Evolutionary conservation across 2,329 filamentous ascomycete species (phyloP), one percentile per base, ranked within the genome.

Genomic region (Paraphaeosphaeria minitans): DNA sequence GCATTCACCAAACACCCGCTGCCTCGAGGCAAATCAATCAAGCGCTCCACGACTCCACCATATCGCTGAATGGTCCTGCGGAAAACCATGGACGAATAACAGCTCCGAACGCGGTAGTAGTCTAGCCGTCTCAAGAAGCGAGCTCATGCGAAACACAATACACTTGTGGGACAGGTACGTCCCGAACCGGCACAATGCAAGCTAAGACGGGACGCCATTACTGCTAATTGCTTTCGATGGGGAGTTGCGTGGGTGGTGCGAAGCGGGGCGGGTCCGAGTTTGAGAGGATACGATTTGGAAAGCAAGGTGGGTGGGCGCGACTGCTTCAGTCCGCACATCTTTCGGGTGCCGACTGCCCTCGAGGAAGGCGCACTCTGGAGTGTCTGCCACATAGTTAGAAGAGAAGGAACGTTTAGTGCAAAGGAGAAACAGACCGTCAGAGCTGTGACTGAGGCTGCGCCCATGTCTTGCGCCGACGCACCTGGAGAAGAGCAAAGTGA

Each of bases 151-250:
- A 57, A 56, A 57, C 54, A 24, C 41, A 29, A 31, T n/a, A 35
- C 48, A 27, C 21, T 9, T 42, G 39, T 39, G 13, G 27, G 47
- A 37, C 51, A 46, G n/a, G 27, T 56, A 42, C 47, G 49, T 46
- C 58, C 58, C 37, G 31, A 57, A 54, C 37, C 37, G 58, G 58
- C 54, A 54, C 53, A 60, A 60, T 60, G 35, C 39, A n/a, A 33
- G 24, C 27, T 42, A 41, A 37, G 48, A 50, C 51, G 39, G 27
- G 39, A 45, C 48, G 42, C 42, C 45, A 45, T 52, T 19, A n/a
- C 29, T 49, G 51, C 42, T 49, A 48, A 51, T 52, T 41, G 49
- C 41, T 27, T 45, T 27, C 27, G 19, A 42, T 51, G 14, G 22
- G 21, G 12, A 53, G 8, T 27, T 16, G 21, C 27, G 21, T 16